Conservation (phyloP, 1,139 yeast genomes). For the Zhuliangozyma parablackwelliae region DNA sequence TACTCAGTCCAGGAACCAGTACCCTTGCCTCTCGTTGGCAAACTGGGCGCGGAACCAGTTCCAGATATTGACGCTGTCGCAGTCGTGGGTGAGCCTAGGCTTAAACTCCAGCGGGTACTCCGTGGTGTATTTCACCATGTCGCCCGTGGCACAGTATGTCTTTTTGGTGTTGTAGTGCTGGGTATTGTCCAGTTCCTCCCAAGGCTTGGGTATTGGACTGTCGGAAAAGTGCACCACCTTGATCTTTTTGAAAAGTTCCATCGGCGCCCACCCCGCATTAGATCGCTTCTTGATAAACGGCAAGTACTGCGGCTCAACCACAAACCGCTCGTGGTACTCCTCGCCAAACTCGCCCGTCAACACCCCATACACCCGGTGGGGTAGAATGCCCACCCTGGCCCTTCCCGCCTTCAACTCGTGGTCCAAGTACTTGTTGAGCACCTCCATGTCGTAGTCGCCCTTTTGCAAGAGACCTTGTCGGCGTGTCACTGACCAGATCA, state of each 20-base stretch:
- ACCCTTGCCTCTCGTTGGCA: constrained; percentile 7
- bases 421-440: constrained; percentile 36
- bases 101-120: constrained; percentile 20
- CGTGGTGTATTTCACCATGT: constrained; percentile 13
- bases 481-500: constrained; percentile 24
- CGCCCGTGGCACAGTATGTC: constrained; percentile 21
- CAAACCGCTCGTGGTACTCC: constrained; percentile 18
- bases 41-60: constrained; percentile 20
- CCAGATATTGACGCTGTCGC: constrained; percentile 32
- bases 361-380: constrained; percentile 45
- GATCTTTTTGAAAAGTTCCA: constrained; percentile 13
- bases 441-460: constrained; percentile 48
- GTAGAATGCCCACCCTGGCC: constrained; percentile 34
- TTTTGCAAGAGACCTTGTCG: constrained; percentile 17
- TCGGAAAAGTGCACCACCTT: constrained; percentile 42
- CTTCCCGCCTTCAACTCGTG: constrained; percentile 15
- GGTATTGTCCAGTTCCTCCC: constrained; percentile 26
- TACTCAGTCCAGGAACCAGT: constrained; percentile 10
- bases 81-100: constrained; percentile 30
- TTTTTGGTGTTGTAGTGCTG: constrained; percentile 22
- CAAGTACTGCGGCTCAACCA: constrained; percentile 29
- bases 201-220: constrained; percentile 46
- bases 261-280: constrained; percentile 26
- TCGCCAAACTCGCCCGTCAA: constrained; percentile 47
- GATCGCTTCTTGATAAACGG: constrained; percentile 22